Evolutionary conservation across 306 rosid species (phyloP).

Genomic region (Macrotyloma uniflorum): DNA sequence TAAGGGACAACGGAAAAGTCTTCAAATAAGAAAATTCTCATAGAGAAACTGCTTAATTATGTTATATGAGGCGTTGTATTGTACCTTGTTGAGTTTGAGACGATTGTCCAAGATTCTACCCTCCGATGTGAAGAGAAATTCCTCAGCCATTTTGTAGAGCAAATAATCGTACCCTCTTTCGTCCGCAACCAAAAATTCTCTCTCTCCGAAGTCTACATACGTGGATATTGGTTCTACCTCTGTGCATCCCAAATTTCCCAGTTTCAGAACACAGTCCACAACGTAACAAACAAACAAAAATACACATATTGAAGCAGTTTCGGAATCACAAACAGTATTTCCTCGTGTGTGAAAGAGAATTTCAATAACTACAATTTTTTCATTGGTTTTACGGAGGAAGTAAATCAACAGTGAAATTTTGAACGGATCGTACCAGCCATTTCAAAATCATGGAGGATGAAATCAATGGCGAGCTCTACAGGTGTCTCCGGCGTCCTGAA

Average conservation of each 20-base stretch:
- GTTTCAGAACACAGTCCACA: constrained; percentile 2
- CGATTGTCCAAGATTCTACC: constrained; percentile 82
- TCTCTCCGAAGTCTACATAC: constrained; percentile 74
- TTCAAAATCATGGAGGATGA: constrained; percentile 91
- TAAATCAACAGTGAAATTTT: constrained; percentile 19
- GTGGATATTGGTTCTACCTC: constrained; percentile 98
- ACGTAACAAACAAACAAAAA: neutral
- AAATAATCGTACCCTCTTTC: constrained; percentile 86
- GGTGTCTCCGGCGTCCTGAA: constrained; percentile 72
- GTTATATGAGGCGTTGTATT: neutral
- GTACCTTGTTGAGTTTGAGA: constrained; percentile 90
- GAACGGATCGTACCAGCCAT: constrained; percentile 77
- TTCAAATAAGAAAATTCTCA: neutral
- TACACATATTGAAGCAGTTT: neutral
- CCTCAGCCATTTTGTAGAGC: constrained; percentile 81
- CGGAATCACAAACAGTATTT: neutral
- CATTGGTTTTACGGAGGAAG: neutral
- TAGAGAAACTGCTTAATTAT: neutral
- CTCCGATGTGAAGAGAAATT: constrained; percentile 73
- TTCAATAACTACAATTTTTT: neutral
- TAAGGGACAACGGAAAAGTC: neutral
- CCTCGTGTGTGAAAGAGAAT: neutral
- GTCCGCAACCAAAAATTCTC: constrained; percentile 89
- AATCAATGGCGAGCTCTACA: constrained; percentile 86
- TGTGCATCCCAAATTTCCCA: constrained; percentile 44